Evolutionary conservation across 2,329 filamentous ascomycete genomes (phyloP).

Genomic region (Plenodomus biglobosus): DNA sequence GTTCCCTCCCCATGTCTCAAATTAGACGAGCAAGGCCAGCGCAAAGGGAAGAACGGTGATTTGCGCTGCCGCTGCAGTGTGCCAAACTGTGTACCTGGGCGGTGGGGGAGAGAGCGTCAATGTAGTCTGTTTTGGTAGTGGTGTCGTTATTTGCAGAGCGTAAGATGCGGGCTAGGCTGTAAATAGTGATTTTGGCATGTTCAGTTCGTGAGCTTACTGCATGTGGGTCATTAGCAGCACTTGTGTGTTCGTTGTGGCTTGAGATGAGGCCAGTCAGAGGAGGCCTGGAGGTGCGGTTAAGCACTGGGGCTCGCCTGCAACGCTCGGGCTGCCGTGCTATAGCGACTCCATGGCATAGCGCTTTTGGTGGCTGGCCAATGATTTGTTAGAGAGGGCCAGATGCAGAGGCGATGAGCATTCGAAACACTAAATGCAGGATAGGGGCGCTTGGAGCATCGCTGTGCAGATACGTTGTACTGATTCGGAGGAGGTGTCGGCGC

Average conservation of each 20-base stretch:
- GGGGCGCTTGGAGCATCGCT: slow-evolving; percentile 30
- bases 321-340: slow-evolving; percentile 3
- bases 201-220: slow-evolving; percentile 8
- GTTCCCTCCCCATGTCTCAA: slow-evolving; percentile 3
- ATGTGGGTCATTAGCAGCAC: slow-evolving; percentile 15
- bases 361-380: slow-evolving; percentile 16
- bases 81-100: slow-evolving; percentile 6
- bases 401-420: slow-evolving; percentile 20
- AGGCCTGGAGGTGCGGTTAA: neutral
- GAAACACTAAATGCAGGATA: slow-evolving; percentile 27
- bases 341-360: slow-evolving; percentile 3
- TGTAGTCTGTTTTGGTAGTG: slow-evolving; percentile 6
- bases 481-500: slow-evolving; percentile 33
- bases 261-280: neutral
- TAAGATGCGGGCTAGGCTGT: slow-evolving; percentile 21
- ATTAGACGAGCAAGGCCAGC: slow-evolving; percentile 8
- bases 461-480: slow-evolving; percentile 26
- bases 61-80: slow-evolving; percentile 24
- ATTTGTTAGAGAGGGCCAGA: slow-evolving; percentile 9
- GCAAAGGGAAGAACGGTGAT: slow-evolving; percentile 16
- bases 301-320: slow-evolving; percentile 12
- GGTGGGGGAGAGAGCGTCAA: slow-evolving; percentile 3
- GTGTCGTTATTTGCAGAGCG: slow-evolving; percentile 27
- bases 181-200: slow-evolving; percentile 22
- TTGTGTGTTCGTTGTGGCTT: slow-evolving; percentile 5